phyloP scores from a whole-genome alignment of 371 early-diverging fungal genomes.

The Mucor ambiguus region DNA sequence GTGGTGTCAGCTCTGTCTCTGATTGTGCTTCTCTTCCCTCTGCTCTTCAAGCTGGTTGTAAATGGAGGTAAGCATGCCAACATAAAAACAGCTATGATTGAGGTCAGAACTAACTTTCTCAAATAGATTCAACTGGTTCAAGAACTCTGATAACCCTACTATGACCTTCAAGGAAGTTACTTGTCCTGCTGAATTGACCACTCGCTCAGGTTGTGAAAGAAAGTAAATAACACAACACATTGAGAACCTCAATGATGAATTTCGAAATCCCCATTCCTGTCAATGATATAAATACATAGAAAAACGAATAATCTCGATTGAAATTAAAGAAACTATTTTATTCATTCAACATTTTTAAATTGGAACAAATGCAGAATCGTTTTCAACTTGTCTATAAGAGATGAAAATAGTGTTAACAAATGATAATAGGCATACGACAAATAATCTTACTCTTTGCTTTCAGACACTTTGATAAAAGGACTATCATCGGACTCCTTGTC shows the following conservation, averaged over 20 bases:
- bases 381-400: not conserved
- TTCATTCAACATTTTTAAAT: not conserved
- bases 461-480: not conserved
- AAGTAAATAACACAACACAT: conserved; percentile 3
- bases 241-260: not conserved
- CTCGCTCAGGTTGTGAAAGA: conserved; percentile 41
- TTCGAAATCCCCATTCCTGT: not conserved
- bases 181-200: conserved; percentile 38
- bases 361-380: conserved; percentile 3
- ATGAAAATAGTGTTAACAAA: not conserved
- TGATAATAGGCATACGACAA: not conserved
- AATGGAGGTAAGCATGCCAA: conserved; percentile 26
- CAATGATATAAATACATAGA: not conserved
- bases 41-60: conserved; percentile 45
- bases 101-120: not conserved
- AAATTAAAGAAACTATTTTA: not conserved
- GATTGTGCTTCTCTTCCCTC: conserved; percentile 38
- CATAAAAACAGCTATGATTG: not conserved
- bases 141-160: conserved; percentile 44
- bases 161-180: conserved; percentile 46
- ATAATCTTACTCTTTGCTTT: not conserved
- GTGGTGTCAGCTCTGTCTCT: conserved; percentile 34
- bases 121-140: conserved; percentile 44
- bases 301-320: not conserved
- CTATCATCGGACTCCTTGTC: not conserved